Evolutionary conservation across 345 rosid species (phyloP).

Genomic region (Boechera divaricarpa): DNA sequence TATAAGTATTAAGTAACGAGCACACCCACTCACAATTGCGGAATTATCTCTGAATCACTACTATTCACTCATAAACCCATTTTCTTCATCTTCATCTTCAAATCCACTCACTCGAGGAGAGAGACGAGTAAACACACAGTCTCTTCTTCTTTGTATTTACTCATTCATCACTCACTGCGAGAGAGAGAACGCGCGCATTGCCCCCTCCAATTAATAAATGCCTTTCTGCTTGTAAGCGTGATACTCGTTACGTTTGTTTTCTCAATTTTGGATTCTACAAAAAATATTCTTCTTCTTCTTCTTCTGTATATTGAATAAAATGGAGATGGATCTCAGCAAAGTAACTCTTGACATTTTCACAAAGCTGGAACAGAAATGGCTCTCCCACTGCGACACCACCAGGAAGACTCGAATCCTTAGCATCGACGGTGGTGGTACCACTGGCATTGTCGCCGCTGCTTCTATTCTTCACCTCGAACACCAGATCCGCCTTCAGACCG

Average conservation of each 20-base stretch:
- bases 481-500: conserved; percentile 80
- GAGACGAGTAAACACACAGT: conserved; percentile 34
- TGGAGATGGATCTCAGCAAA: conserved; percentile 81
- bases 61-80: not conserved
- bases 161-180: not conserved
- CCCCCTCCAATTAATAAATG: conserved; percentile 16
- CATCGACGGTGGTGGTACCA: conserved; percentile 89
- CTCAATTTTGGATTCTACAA: too few species aligned
- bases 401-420: conserved; percentile 76
- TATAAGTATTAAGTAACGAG: conserved; percentile 11
- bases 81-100: conserved; percentile 14
- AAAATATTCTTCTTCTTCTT: not conserved
- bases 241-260: conserved; percentile 6
- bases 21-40: conserved; percentile 40
- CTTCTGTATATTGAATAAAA: not conserved
- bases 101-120: conserved; percentile 35
- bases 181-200: conserved; percentile 12
- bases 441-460: conserved; percentile 70
- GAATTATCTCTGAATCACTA: conserved; percentile 42
- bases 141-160: not conserved
- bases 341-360: conserved; percentile 91
- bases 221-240: conserved; percentile 35
- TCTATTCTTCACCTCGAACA: conserved; percentile 77
- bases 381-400: conserved; percentile 73
- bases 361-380: conserved; percentile 90